Evolutionary conservation across 1,284 basidiomycete genomes (phyloP).

Genomic region (Chondrostereum purpureum): DNA sequence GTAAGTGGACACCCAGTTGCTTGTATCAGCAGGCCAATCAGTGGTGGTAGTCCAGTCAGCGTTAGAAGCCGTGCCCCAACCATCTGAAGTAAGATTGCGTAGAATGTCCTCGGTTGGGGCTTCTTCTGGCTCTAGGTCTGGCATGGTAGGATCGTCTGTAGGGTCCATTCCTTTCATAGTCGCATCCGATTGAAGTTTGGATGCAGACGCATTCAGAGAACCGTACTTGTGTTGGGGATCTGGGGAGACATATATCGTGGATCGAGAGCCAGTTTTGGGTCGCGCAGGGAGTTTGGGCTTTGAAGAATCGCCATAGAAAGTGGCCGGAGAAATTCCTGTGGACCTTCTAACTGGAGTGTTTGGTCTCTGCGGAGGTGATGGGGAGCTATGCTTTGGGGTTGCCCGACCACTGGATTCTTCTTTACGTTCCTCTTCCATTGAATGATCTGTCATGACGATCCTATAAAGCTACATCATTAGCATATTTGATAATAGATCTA

Average conservation of each 20-base stretch:
- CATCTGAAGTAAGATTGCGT: constrained; percentile 25
- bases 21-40: neutral
- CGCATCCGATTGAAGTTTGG: constrained; percentile 39
- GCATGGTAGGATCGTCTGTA: neutral
- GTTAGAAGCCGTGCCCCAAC: constrained; percentile 10
- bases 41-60: constrained; percentile 2
- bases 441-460: neutral
- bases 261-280: constrained; percentile 30
- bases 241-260: constrained; percentile 28
- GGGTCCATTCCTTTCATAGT: constrained; percentile 15
- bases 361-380: constrained; percentile 36
- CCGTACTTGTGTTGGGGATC: constrained; percentile 26
- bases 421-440: constrained; percentile 7
- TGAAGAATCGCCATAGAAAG: constrained; percentile 27
- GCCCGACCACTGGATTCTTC: neutral
- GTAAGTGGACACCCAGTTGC: neutral
- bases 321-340: constrained; percentile 25
- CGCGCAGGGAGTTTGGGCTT: constrained; percentile 28
- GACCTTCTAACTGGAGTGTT: constrained; percentile 30
- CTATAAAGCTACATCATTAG: neutral
- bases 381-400: constrained; percentile 24
- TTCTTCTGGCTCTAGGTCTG: constrained; percentile 19
- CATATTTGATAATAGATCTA: neutral
- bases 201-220: constrained; percentile 19
- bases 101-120: constrained; percentile 21